A percentile compares a stretch with the other conserved stretches of the same genome.
These are phyloP conservation scores for Lithohypha guttulata DNA, from an alignment of 2,329 filamentous ascomycete genomes.

Conservation along the genomic window DNA sequence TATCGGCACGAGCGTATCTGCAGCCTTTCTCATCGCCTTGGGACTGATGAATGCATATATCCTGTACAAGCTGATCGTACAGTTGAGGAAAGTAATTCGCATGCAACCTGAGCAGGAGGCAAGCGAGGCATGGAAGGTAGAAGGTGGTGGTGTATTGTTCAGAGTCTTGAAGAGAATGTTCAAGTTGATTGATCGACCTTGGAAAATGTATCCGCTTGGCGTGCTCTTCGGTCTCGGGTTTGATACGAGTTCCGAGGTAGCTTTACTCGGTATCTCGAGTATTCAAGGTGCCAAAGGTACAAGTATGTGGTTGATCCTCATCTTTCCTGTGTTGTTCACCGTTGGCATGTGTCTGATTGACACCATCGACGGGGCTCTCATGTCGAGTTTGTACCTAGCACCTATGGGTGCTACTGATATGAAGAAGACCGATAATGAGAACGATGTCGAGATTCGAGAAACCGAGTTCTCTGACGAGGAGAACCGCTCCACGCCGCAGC, in stretches of 20 bases:
- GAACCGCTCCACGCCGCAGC: constrained; percentile 1
- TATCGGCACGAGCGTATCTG: constrained; percentile 78
- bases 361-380: constrained; percentile 82
- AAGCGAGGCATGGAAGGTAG: constrained; percentile 52
- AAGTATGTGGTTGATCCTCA: constrained; percentile 83
- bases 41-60: constrained; percentile 81
- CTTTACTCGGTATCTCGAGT: constrained; percentile 77
- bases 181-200: constrained; percentile 54
- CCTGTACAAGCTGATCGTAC: constrained; percentile 61
- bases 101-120: constrained; percentile 35
- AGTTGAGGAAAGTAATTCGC: constrained; percentile 53
- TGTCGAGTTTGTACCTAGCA: constrained; percentile 82
- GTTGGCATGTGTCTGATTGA: constrained; percentile 93
- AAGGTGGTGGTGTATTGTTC: constrained; percentile 67
- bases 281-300: constrained; percentile 79
- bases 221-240: constrained; percentile 87
- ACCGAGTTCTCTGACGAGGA: constrained; percentile 2
- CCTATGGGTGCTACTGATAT: constrained; percentile 25
- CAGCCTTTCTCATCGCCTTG: constrained; percentile 69
- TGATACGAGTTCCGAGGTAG: constrained; percentile 90
- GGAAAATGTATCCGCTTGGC: constrained; percentile 94
- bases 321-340: constrained; percentile 88
- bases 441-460: constrained; percentile 30
- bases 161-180: constrained; percentile 65
- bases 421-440: constrained; percentile 30